Evolutionary conservation across 2,329 filamentous ascomycete genomes (phyloP), one percentile per base, ranked within the genome.

Genomic region (Colletotrichum lini): DNA sequence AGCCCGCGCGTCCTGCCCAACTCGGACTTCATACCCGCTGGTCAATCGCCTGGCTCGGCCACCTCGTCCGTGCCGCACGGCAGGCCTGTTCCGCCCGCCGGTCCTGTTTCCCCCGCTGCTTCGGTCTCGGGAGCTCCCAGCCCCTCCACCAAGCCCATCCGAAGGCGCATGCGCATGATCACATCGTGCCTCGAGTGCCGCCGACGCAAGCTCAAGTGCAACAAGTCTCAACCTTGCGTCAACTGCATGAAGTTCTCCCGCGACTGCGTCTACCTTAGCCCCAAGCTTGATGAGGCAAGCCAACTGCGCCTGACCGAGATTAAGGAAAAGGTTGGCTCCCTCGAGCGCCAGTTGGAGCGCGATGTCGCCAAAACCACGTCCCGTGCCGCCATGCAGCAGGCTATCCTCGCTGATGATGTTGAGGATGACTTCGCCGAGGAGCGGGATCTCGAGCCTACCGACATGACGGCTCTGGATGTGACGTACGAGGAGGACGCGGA

Each of bases 131-230:
- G 52, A 21, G 57, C 56, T 21, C 18, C 67, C 26, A 54, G 58
- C 47, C 62, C 71, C 12, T n/a, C 61, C 38, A 68, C 77, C 58
- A 85, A 82, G 72, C 84, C 84, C 3, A 88, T 90, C 71, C 85
- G 88, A 42, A 84, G 90, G 54, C 85, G 91, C 73, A 88, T 92
- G 83, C 86, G 89, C 77, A 88, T 92, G 84, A 91, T 93, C 79
- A 88, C 88, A 72, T 92, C 90, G 38, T 94, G 91, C 78, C 86
- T 92, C 44, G 90, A 92, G 79, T 94, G 92, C 78, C 88, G 93
- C 49, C 89, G 92, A 26, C 88, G 93, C 50, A 96, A 96, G 81
- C 84, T 95, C 67, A 94, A 93, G 79, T 96, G 93, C 82, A 91
- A 94, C 82, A 94, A 93, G 81, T 85, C 80, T 23, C 87, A 92